A percentile compares a stretch with the other conserved stretches of the same genome.
Evolutionary conservation across 2,329 filamentous ascomycete genomes (phyloP).

Genomic region (Aspergillus aculeatinus): DNA sequence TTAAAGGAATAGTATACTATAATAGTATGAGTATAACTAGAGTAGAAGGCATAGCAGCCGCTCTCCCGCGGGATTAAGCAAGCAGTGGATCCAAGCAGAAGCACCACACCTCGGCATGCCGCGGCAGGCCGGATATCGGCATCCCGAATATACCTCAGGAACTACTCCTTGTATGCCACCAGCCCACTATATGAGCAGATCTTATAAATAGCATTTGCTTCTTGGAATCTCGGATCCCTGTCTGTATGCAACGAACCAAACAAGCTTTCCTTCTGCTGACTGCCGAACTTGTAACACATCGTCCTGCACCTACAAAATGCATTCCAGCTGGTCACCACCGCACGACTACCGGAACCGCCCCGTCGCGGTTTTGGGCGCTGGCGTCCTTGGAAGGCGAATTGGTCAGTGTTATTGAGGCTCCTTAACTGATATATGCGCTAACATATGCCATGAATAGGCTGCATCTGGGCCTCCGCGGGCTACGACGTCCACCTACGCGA

Average conservation of each 20-base stretch:
- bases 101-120: background rate
- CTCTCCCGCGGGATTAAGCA: background rate
- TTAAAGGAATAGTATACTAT: too few relatives aligned
- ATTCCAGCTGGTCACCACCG: constrained; percentile 25
- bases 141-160: background rate
- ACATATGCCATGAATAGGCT: constrained; percentile 17
- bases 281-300: too few relatives aligned
- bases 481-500: constrained; percentile 32
- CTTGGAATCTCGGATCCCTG: too few relatives aligned
- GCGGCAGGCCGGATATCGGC: background rate
- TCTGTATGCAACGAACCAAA: too few relatives aligned
- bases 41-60: too few relatives aligned
- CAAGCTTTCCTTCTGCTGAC: too few relatives aligned
- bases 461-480: constrained; percentile 36
- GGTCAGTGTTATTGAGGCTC: constrained; percentile 20
- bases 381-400: constrained; percentile 43
- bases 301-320: constrained; percentile 13
- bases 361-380: constrained; percentile 44
- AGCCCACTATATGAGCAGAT: too few relatives aligned
- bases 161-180: too few relatives aligned
- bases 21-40: too few relatives aligned
- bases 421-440: background rate
- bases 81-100: background rate
- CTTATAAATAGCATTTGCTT: background rate
- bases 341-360: constrained; percentile 35